Conservation (phyloP, 2,329 filamentous ascomycete species). For the Neophaeococcomyces mojaviensis region DNA sequence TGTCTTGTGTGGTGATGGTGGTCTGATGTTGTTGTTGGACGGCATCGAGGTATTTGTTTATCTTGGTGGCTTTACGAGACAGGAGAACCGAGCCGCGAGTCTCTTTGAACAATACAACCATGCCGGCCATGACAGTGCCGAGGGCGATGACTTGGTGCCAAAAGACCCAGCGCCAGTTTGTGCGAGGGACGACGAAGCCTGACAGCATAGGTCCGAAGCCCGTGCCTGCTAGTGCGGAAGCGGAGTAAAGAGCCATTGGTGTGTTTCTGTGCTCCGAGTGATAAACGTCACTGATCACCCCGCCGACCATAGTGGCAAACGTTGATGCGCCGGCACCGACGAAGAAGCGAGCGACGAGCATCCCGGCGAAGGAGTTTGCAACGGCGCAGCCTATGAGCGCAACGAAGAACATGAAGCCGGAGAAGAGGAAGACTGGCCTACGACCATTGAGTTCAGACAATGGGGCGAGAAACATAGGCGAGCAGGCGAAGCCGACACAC, state of each 20-base stretch:
- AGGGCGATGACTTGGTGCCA: conserved; percentile 73
- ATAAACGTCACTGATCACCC: conserved; percentile 82
- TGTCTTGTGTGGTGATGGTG: conserved; percentile 9
- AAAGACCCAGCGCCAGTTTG: conserved; percentile 79
- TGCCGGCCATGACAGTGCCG: conserved; percentile 53
- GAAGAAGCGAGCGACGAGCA: conserved; percentile 69
- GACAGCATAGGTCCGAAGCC: conserved; percentile 68
- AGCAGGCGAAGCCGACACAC: conserved; percentile 69
- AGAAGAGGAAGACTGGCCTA: conserved; percentile 69
- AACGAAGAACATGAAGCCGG: conserved; percentile 63
- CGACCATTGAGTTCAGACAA: conserved; percentile 84
- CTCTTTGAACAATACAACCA: conserved; percentile 68
- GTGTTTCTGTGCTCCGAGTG: conserved; percentile 71
- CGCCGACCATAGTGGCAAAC: conserved; percentile 87
- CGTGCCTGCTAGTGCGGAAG: conserved; percentile 67
- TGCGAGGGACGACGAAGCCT: conserved; percentile 59
- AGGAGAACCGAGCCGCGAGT: conserved; percentile 75
- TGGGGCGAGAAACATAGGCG: conserved; percentile 81
- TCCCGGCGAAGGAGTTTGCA: conserved; percentile 60
- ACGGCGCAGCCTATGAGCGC: conserved; percentile 63
- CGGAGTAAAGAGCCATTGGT: conserved; percentile 85
- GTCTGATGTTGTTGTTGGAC: conserved; percentile 30
- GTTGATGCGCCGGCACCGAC: conserved; percentile 62
- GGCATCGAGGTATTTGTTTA: conserved; percentile 74
- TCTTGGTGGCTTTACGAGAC: conserved; percentile 60